Percentiles rank a stretch among this genome's conserved stretches.
Conservation (phyloP, 2,329 filamentous ascomycete species). For the Fusarium gaditjirri region DNA sequence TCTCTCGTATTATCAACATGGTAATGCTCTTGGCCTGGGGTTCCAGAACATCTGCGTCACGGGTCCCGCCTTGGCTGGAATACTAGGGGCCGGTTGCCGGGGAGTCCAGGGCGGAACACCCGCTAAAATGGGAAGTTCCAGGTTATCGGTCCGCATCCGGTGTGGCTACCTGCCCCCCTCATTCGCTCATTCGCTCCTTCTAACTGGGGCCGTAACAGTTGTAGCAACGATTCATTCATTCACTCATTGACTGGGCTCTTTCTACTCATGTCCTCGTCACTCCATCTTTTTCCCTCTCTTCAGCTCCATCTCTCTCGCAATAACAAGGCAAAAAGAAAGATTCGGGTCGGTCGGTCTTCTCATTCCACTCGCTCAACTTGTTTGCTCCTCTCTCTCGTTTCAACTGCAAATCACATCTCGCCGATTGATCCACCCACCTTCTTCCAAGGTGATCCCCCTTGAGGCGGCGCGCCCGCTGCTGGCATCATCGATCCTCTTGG, state of each 20-base stretch:
- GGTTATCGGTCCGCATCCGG: constrained; percentile 41
- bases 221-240: constrained; percentile 37
- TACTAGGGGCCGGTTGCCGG: constrained; percentile 31
- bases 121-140: constrained; percentile 36
- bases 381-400: constrained; percentile 27
- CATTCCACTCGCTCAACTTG: constrained; percentile 22
- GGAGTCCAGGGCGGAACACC: constrained; percentile 32
- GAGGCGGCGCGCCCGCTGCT: constrained; percentile 40
- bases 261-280: constrained; percentile 15
- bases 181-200: constrained; percentile 35
- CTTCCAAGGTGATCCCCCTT: constrained; percentile 15
- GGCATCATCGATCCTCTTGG: constrained; percentile 33
- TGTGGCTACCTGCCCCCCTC: constrained; percentile 28
- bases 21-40: background rate
- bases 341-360: constrained; percentile 17
- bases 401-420: constrained; percentile 14
- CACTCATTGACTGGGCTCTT: constrained; percentile 14
- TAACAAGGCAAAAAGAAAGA: constrained; percentile 1
- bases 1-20: background rate
- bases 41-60: constrained; percentile 36
- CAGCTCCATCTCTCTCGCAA: constrained; percentile 15
- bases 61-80: constrained; percentile 20
- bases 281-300: constrained; percentile 22
- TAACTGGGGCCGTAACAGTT: constrained; percentile 37
- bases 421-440: constrained; percentile 21